phyloP scores from a whole-genome alignment of 352 stramenopile genomes.

The Globisporangium iwayamae region DNA sequence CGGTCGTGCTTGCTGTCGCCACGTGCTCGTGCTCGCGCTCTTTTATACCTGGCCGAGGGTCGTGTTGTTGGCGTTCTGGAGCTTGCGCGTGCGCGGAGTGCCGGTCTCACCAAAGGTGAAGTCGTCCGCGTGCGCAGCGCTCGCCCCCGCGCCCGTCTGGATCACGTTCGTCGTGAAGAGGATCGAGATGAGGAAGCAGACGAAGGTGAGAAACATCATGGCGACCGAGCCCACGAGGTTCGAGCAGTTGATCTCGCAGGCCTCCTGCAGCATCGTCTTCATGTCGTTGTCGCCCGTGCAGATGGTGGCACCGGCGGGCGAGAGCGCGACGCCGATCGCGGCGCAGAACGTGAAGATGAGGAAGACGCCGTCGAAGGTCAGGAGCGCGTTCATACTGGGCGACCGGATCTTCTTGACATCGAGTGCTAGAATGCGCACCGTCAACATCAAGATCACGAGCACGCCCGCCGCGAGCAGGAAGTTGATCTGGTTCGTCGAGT shows the following conservation, averaged over 20 bases:
- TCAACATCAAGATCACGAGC: conserved; percentile 31
- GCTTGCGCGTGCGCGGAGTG: conserved; percentile 39
- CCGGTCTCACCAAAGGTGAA: conserved; percentile 46
- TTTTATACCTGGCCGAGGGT: conserved; percentile 27
- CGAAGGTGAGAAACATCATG: conserved; percentile 49
- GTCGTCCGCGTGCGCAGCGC: conserved; percentile 25
- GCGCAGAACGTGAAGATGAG: conserved; percentile 57
- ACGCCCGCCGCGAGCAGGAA: conserved; percentile 46
- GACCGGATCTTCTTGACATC: conserved; percentile 52
- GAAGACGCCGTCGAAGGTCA: conserved; percentile 49
- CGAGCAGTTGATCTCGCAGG: conserved; percentile 62
- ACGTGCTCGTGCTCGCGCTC: neutral
- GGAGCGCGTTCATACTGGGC: conserved; percentile 29
- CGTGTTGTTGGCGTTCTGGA: conserved; percentile 18
- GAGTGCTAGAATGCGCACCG: conserved; percentile 41
- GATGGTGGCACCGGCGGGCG: conserved; percentile 46
- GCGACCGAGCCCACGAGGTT: conserved; percentile 50
- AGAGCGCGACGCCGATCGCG: conserved; percentile 47
- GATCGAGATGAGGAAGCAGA: conserved; percentile 50
- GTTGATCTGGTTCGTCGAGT: conserved; percentile 50
- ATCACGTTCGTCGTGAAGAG: conserved; percentile 52
- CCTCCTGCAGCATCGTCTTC: conserved; percentile 47
- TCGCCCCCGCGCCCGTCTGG: conserved; percentile 11
- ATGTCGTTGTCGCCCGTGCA: conserved; percentile 51
- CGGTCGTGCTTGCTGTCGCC: neutral